Percentiles rank a stretch among this genome's conserved stretches.
Evolutionary conservation across 2,329 filamentous ascomycete genomes (phyloP).

Genomic region (Talaromyces albobiverticillius): DNA sequence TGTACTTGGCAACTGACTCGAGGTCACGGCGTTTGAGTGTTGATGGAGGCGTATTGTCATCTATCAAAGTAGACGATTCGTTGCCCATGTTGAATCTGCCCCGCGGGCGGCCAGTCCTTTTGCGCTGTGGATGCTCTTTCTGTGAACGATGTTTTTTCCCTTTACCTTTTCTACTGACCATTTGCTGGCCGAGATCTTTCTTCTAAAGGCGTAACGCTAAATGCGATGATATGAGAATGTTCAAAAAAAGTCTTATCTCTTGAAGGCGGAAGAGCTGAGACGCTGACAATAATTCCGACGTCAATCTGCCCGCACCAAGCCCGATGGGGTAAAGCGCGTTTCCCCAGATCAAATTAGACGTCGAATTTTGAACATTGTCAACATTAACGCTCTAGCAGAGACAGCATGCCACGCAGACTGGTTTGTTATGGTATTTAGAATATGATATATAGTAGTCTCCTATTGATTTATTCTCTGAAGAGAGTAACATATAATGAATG

Average conservation of each 20-base stretch:
- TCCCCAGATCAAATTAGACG: not conserved
- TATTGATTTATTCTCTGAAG: no score
- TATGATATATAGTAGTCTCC: no score
- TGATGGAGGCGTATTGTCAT: slow-evolving; percentile 61
- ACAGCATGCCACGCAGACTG: no score
- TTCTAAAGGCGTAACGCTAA: no score
- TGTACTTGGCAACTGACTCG: slow-evolving; percentile 73
- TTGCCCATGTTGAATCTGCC: slow-evolving; percentile 67
- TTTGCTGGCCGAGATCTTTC: no score
- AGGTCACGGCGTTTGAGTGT: slow-evolving; percentile 69
- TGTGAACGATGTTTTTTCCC: not conserved
- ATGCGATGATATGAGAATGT: no score
- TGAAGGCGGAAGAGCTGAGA: not conserved
- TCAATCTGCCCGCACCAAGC: not conserved
- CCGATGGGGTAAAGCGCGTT: not conserved
- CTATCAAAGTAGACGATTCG: slow-evolving; percentile 67
- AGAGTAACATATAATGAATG: no score
- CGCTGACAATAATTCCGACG: not conserved
- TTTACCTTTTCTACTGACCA: no score
- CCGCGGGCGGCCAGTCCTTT: slow-evolving; percentile 26
- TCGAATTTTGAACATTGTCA: no score
- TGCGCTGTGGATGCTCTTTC: not conserved
- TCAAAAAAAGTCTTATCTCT: no score
- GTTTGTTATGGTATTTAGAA: no score
- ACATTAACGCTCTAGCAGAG: no score